Conservation (phyloP, 257 asterid genomes). For the Nicotiana sylvestris region DNA sequence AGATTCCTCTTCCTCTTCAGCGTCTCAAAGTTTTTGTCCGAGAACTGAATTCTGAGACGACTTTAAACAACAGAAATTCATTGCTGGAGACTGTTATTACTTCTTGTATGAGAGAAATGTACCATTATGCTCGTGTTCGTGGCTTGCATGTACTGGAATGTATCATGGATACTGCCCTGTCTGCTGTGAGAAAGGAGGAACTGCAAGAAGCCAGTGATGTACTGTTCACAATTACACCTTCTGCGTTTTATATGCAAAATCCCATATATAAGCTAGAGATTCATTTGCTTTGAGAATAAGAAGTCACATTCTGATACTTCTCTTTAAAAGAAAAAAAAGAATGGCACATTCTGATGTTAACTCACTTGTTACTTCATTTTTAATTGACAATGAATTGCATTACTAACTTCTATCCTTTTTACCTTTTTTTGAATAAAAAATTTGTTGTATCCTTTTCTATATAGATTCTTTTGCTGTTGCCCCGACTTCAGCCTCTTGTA, state of each 20-base stretch:
- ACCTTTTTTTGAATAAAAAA: background rate
- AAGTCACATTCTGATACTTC: background rate
- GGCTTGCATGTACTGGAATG: constrained; percentile 79
- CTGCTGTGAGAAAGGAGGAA: constrained; percentile 66
- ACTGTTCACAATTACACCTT: constrained; percentile 5
- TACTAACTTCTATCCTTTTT: background rate
- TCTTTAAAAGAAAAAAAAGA: background rate
- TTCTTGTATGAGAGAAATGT: constrained; percentile 76
- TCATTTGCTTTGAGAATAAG: background rate
- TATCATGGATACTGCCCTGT: constrained; percentile 64
- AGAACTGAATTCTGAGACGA: constrained; percentile 35
- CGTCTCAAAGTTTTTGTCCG: constrained; percentile 48
- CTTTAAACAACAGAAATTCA: constrained; percentile 30
- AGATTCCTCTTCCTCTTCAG: constrained; percentile 62
- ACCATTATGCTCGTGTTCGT: constrained; percentile 75
- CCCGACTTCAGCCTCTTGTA: constrained; percentile 92
- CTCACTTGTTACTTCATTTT: background rate
- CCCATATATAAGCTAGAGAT: background rate
- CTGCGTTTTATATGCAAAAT: constrained; percentile 5
- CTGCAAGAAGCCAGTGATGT: constrained; percentile 88
- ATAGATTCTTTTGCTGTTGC: constrained; percentile 77
- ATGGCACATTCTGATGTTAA: background rate
- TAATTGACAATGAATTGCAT: background rate
- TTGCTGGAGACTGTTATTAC: constrained; percentile 40
- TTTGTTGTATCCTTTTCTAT: constrained; percentile 2